Percentiles rank a stretch among this genome's conserved stretches.
Evolutionary conservation across 129 eudicot genomes (phyloP).

Genomic region (Arctium minus): DNA sequence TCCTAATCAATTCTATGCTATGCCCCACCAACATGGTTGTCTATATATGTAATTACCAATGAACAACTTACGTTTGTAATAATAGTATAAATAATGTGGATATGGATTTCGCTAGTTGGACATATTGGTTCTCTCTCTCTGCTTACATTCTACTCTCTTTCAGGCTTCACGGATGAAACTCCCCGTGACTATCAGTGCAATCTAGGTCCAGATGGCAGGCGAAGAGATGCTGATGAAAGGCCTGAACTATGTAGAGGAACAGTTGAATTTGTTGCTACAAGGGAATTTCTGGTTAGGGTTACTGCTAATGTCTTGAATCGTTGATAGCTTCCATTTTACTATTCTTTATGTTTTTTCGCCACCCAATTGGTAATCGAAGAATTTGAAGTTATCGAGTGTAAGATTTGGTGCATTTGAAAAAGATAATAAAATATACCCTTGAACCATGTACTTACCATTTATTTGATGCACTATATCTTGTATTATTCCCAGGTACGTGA

Average conservation of each 20-base stretch:
- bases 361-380: neutral
- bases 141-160: slow-evolving; percentile 7
- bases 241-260: slow-evolving; percentile 97
- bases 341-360: neutral
- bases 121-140: neutral
- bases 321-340: neutral
- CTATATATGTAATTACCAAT: neutral
- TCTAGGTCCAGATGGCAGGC: slow-evolving; percentile 91
- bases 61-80: neutral
- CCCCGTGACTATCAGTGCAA: slow-evolving; percentile 97
- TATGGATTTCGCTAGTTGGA: neutral
- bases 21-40: too few relatives aligned
- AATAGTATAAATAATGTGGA: neutral
- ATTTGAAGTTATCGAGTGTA: neutral
- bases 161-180: slow-evolving; percentile 91
- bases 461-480: neutral
- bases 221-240: slow-evolving; percentile 98
- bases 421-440: neutral
- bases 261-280: slow-evolving; percentile 89
- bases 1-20: too few relatives aligned
- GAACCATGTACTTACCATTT: neutral
- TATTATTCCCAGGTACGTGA: slow-evolving; percentile 68
- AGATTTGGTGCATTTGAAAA: neutral
- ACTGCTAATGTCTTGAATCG: neutral
- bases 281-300: slow-evolving; percentile 71